phyloP scores from a whole-genome alignment of 2,329 filamentous ascomycete genomes.

The Hypoxylon rubiginosum region DNA sequence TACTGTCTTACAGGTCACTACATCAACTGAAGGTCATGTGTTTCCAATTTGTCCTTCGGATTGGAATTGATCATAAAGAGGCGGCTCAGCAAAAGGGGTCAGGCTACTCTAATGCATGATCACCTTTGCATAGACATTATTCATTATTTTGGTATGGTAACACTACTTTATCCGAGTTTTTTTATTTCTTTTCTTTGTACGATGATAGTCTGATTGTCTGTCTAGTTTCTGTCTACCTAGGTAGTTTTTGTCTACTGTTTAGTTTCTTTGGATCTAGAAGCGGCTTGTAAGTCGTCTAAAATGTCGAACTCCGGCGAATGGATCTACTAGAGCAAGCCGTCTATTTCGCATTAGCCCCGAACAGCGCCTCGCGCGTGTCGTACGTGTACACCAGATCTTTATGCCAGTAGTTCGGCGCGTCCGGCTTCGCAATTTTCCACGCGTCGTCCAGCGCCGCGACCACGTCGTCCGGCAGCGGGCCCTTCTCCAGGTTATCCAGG shows the following conservation, averaged over 20 bases:
- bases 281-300: background rate
- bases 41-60: background rate
- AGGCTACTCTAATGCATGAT: conserved; percentile 7
- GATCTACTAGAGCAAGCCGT: background rate
- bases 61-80: no score
- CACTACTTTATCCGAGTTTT: conserved; percentile 6
- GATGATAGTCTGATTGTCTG: background rate
- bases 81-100: conserved; percentile 6
- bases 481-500: conserved; percentile 71
- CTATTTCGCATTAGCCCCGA: conserved; percentile 61
- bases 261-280: background rate
- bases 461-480: conserved; percentile 82
- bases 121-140: conserved; percentile 10
- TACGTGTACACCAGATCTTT: conserved; percentile 76
- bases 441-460: conserved; percentile 81
- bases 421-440: conserved; percentile 77
- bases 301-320: background rate
- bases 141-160: conserved; percentile 6
- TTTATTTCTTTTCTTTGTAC: background rate
- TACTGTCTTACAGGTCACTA: background rate
- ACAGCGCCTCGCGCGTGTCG: conserved; percentile 72
- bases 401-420: conserved; percentile 68
- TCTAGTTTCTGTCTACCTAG: no score
- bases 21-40: conserved; percentile 3
- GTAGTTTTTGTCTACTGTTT: background rate